A percentile compares a stretch with the other conserved stretches of the same genome.
phyloP scores from a whole-genome alignment of 73 alveolate genomes.

The Paramecium biaurelia region DNA sequence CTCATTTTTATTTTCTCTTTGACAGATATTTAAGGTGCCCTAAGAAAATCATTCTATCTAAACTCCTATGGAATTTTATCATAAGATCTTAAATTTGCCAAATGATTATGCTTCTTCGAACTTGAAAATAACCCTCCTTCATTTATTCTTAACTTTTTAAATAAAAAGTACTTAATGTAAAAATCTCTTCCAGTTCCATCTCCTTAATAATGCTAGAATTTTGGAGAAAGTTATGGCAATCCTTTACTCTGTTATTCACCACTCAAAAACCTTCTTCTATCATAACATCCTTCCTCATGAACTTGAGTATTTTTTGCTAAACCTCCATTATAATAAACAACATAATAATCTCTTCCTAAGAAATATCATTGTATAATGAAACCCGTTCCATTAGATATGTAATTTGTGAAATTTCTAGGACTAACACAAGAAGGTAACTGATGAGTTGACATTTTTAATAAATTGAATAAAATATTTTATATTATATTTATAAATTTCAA shows the following conservation, averaged over 20 bases:
- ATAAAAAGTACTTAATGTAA: not conserved
- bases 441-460: not conserved
- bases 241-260: not conserved
- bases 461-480: not conserved
- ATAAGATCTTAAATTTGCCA: not conserved
- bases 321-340: not conserved
- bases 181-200: conserved; percentile 39
- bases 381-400: conserved; percentile 3
- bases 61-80: not conserved
- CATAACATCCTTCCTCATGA: not conserved
- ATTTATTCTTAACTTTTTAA: not conserved
- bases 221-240: not conserved
- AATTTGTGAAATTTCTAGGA: not conserved
- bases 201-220: not conserved
- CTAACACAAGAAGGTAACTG: conserved; percentile 1
- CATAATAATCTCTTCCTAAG: not conserved
- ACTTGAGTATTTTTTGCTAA: not conserved
- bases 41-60: not conserved
- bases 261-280: not conserved
- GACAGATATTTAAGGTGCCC: not conserved
- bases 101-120: not conserved
- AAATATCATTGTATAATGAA: not conserved
- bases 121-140: not conserved
- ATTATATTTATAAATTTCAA: not conserved
- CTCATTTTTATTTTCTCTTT: not conserved